Evolutionary conservation across 1,139 yeast species (phyloP).

Genomic region (Yamadazyma oceani): DNA sequence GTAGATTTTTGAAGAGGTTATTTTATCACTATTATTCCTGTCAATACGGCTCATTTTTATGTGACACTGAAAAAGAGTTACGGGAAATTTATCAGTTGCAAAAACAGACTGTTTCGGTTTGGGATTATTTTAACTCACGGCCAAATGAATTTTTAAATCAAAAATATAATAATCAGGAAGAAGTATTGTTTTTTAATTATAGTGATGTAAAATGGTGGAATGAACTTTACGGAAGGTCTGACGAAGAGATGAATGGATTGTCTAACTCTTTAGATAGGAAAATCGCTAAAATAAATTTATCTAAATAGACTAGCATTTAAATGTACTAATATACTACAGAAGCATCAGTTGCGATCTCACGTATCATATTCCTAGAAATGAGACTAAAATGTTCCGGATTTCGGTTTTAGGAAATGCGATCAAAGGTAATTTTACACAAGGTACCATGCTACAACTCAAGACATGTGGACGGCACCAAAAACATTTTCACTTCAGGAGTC

Average conservation of each 20-base stretch:
- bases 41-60: constrained; percentile 89
- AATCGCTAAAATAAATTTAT: constrained; percentile 34
- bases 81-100: constrained; percentile 33
- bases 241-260: constrained; percentile 76
- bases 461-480: no score
- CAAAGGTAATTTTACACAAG: no score
- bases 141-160: constrained; percentile 66
- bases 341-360: no score
- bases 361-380: no score
- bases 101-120: constrained; percentile 69
- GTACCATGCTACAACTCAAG: no score
- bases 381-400: no score
- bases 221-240: constrained; percentile 73
- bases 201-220: constrained; percentile 83
- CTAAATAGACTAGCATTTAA: constrained; percentile 2
- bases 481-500: no score
- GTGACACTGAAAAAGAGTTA: constrained; percentile 68
- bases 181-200: constrained; percentile 65
- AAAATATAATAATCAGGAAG: constrained; percentile 33
- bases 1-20: constrained; percentile 77
- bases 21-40: constrained; percentile 89
- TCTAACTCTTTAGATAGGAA: constrained; percentile 45
- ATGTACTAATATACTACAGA: neutral
- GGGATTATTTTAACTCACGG: constrained; percentile 91
- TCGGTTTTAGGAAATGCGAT: no score